phyloP scores from a whole-genome alignment of 2,329 filamentous ascomycete species.

The Basipetospora chlamydospora region DNA sequence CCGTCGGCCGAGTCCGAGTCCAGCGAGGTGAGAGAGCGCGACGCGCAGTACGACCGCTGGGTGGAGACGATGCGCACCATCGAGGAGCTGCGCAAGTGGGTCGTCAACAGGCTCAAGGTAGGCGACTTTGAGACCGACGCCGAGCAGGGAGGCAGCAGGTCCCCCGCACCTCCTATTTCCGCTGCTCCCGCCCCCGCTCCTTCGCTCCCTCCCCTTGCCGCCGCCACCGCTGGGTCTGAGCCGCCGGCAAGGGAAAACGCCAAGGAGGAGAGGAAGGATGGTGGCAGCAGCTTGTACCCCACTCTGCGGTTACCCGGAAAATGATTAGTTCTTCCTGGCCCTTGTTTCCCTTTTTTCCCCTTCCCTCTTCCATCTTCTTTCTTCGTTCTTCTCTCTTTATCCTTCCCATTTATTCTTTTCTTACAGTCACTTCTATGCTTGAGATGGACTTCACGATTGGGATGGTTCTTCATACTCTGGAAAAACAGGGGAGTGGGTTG shows the following conservation, averaged over 20 bases:
- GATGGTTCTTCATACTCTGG: no score
- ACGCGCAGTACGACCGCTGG: slow-evolving; percentile 51
- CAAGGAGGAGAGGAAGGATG: slow-evolving; percentile 1
- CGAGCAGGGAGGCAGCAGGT: no score
- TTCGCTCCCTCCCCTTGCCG: no score
- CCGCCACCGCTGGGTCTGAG: no score
- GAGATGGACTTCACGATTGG: no score
- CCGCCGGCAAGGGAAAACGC: background rate
- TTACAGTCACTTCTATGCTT: no score
- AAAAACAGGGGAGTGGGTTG: background rate
- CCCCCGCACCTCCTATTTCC: no score
- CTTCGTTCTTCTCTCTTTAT: background rate
- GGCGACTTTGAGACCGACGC: slow-evolving; percentile 3
- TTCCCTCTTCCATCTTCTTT: background rate
- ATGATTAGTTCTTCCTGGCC: background rate
- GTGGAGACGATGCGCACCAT: slow-evolving; percentile 52
- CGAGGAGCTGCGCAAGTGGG: slow-evolving; percentile 43
- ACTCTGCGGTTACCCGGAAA: background rate
- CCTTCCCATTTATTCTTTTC: background rate
- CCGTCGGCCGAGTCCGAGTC: slow-evolving; percentile 40
- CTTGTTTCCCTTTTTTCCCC: background rate
- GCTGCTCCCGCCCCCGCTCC: no score
- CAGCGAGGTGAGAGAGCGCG: slow-evolving; percentile 38
- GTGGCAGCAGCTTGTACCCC: slow-evolving; percentile 1
- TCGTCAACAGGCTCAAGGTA: slow-evolving; percentile 39